phyloP scores from a whole-genome alignment of 441 rosid species.

The Euphorbia schlechtendalii region DNA sequence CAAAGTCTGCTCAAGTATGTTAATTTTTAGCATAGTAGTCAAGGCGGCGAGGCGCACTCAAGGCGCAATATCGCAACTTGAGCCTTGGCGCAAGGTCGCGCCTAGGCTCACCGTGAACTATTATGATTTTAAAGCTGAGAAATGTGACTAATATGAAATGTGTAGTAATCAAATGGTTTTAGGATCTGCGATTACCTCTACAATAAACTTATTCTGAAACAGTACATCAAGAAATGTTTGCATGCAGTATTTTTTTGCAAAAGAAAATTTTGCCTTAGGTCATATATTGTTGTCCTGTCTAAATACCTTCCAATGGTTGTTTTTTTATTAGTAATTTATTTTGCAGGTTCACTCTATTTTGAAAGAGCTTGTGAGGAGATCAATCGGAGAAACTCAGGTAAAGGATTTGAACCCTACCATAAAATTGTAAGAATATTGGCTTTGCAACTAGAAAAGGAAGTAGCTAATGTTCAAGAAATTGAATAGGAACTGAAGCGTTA shows the following conservation, averaged over 20 bases:
- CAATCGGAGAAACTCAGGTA: conserved; percentile 74
- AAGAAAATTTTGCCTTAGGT: background rate
- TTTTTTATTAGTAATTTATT: conserved; percentile 5
- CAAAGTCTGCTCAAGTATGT: background rate
- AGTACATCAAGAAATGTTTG: conserved; percentile 1
- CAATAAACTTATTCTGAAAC: background rate
- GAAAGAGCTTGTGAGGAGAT: conserved; percentile 82
- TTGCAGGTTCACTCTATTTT: conserved; percentile 68
- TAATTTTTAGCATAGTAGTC: too few species aligned
- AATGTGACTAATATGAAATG: background rate
- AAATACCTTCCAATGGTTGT: background rate
- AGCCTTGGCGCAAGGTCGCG: too few species aligned
- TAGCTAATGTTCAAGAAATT: conserved; percentile 11
- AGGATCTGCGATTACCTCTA: background rate
- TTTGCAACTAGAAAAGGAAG: conserved; percentile 1
- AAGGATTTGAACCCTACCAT: conserved; percentile 10
- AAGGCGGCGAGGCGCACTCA: too few species aligned
- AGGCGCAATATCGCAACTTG: too few species aligned
- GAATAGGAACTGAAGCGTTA: conserved; percentile 81
- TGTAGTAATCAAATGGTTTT: background rate
- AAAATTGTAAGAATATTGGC: background rate
- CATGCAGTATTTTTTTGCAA: background rate
- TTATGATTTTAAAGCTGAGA: background rate
- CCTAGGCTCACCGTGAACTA: too few species aligned
- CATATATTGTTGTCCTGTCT: background rate